Percentiles rank a stretch among this genome's conserved stretches.
Conservation (phyloP, 176 grass and related monocot genomes). For the Urochloa ruziziensis region DNA sequence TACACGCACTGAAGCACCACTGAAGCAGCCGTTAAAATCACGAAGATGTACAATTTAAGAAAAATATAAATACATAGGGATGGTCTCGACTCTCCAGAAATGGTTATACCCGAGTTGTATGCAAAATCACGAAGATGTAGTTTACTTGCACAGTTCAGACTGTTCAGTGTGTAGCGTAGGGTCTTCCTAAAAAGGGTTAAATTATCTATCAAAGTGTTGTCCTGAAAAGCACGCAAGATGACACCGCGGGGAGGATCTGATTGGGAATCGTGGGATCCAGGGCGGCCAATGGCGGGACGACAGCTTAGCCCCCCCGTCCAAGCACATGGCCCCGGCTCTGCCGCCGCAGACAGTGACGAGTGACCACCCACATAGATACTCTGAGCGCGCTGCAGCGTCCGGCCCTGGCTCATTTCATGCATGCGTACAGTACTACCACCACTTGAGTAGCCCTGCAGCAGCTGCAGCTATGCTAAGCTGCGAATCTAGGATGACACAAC, state of each 20-base stretch:
- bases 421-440: neutral
- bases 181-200: neutral
- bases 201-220: neutral
- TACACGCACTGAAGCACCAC: no score
- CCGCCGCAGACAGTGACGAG: neutral
- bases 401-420: neutral
- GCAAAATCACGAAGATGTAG: no score
- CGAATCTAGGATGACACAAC: neutral
- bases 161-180: no score
- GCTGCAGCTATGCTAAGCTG: no score
- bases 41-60: no score
- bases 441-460: neutral
- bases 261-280: neutral
- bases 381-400: neutral
- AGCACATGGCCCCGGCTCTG: neutral
- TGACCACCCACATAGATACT: neutral
- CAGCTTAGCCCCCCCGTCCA: neutral
- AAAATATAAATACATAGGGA: no score
- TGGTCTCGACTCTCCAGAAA: no score
- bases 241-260: neutral
- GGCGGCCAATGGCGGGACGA: conserved; percentile 3
- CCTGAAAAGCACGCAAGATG: neutral
- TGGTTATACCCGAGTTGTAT: no score
- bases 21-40: no score
- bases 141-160: neutral